Percentiles rank a stretch among this genome's conserved stretches.
Evolutionary conservation across 2,329 filamentous ascomycete genomes (phyloP).

Genomic region (Botrytis galanthina): DNA sequence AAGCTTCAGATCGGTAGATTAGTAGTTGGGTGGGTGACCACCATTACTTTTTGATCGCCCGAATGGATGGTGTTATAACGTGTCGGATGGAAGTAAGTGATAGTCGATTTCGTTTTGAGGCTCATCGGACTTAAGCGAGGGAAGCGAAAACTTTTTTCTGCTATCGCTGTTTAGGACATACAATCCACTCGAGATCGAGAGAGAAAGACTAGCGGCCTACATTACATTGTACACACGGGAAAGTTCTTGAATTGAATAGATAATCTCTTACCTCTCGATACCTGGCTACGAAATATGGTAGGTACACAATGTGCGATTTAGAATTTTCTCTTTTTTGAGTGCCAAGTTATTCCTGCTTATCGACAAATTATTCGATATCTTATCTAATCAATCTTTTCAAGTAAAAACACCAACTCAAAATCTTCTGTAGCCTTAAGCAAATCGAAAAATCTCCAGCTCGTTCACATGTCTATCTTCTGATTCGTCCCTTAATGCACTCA

Average conservation of each 20-base stretch:
- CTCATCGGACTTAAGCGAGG: not conserved
- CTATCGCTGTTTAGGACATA: not conserved
- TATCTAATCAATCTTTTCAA: not conserved
- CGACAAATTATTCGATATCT: not conserved
- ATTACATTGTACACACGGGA: not conserved
- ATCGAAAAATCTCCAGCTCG: not conserved
- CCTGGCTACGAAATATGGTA: not conserved
- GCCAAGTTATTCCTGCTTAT: not conserved
- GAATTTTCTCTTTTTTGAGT: not conserved
- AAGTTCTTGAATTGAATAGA: not conserved
- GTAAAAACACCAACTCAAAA: not conserved
- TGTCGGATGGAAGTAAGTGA: too few species aligned
- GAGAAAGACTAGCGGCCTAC: not conserved
- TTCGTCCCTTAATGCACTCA: not conserved
- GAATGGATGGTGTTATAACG: not conserved
- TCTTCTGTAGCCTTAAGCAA: too few species aligned
- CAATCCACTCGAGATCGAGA: not conserved
- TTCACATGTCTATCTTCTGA: not conserved
- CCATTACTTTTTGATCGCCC: not conserved
- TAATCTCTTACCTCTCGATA: not conserved
- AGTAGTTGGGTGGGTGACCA: slow-evolving; percentile 10
- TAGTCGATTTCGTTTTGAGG: too few species aligned
- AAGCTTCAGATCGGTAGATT: slow-evolving; percentile 9
- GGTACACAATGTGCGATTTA: not conserved
- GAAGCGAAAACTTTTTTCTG: not conserved